These are phyloP conservation scores for Cerioporus squamosus DNA, from an alignment of 1,284 basidiomycete species.

Conservation along the genomic window DNA sequence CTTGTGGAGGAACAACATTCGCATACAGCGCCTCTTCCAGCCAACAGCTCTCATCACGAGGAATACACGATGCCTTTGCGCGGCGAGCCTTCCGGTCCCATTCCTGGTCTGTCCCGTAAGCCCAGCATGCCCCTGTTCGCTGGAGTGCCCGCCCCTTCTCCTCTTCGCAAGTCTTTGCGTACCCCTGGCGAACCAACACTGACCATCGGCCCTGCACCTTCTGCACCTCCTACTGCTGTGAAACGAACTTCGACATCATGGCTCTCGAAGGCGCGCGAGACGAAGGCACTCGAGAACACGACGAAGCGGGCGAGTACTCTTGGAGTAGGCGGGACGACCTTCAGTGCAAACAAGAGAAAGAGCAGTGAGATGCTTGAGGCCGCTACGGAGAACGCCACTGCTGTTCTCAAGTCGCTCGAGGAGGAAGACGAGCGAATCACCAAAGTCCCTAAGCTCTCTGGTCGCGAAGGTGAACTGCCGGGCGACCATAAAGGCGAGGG, in stretches of 20 bases:
- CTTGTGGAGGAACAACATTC: constrained; percentile 19
- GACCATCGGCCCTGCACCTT: constrained; percentile 43
- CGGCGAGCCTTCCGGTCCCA: constrained; percentile 25
- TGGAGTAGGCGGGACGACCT: constrained; percentile 8
- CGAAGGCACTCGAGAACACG: constrained; percentile 66
- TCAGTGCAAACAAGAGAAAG: constrained; percentile 57
- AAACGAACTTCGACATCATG: constrained; percentile 70
- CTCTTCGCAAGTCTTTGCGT: constrained; percentile 69
- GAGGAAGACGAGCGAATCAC: constrained; percentile 44
- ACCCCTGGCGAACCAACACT: constrained; percentile 49
- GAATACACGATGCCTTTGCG: constrained; percentile 34
- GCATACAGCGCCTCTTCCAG: constrained; percentile 37
- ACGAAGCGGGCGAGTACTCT: constrained; percentile 43
- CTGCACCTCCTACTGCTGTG: constrained; percentile 45
- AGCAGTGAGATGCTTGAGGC: constrained; percentile 57
- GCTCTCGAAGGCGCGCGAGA: constrained; percentile 76
- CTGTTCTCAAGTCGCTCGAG: constrained; percentile 21
- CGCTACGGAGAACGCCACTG: constrained; percentile 6
- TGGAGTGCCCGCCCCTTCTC: constrained; percentile 64
- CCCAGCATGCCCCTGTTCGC: constrained; percentile 49
- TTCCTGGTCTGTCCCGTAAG: constrained; percentile 35
- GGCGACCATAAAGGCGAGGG: constrained; percentile 18
- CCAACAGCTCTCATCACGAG: constrained; percentile 10
- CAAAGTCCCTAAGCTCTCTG: constrained; percentile 52
- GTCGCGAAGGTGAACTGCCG: constrained; percentile 1